A percentile compares a stretch with the other conserved stretches of the same genome.
Conservation (phyloP, 306 rosid species). For the Lathyrus sativus region DNA sequence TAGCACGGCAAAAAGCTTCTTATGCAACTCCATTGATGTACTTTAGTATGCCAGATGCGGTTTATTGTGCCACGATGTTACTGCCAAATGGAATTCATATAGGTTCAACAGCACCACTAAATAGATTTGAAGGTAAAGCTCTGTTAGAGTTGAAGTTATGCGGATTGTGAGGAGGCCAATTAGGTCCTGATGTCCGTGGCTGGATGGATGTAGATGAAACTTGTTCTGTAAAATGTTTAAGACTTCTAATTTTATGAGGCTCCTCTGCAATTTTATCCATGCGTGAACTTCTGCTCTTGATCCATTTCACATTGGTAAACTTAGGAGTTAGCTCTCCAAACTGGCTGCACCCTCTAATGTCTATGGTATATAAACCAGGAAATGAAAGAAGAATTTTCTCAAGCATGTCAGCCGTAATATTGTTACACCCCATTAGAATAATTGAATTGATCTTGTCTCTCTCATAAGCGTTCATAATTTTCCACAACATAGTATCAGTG, state of each 20-base stretch:
- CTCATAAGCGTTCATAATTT: conserved; percentile 63
- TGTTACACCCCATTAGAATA: conserved; percentile 74
- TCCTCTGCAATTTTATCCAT: too few relatives aligned
- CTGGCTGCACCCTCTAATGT: conserved; percentile 94
- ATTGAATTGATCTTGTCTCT: conserved; percentile 76
- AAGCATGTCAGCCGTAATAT: conserved; percentile 65
- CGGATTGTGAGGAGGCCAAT: conserved; percentile 55
- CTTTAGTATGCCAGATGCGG: too few relatives aligned
- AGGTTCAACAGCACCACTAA: conserved; percentile 50
- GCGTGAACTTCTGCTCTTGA: too few relatives aligned
- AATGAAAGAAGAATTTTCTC: conserved; percentile 77
- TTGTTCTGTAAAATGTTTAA: too few relatives aligned
- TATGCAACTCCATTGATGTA: too few relatives aligned
- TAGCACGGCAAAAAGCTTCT: too few relatives aligned
- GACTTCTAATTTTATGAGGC: too few relatives aligned
- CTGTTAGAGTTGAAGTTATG: conserved; percentile 52
- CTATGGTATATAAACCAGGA: conserved; percentile 70
- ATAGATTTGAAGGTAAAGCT: conserved; percentile 46
- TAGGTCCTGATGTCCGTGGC: conserved; percentile 48
- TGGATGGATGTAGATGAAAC: conserved; percentile 47
- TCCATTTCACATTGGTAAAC: too few relatives aligned
- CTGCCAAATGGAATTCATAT: conserved; percentile 49
- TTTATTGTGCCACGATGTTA: conserved; percentile 40
- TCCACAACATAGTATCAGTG: conserved; percentile 66
- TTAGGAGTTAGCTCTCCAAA: too few relatives aligned